Evolutionary conservation across 2,329 filamentous ascomycete genomes (phyloP), one percentile per base, ranked within the genome.

Genomic region (Alternaria sp.): DNA sequence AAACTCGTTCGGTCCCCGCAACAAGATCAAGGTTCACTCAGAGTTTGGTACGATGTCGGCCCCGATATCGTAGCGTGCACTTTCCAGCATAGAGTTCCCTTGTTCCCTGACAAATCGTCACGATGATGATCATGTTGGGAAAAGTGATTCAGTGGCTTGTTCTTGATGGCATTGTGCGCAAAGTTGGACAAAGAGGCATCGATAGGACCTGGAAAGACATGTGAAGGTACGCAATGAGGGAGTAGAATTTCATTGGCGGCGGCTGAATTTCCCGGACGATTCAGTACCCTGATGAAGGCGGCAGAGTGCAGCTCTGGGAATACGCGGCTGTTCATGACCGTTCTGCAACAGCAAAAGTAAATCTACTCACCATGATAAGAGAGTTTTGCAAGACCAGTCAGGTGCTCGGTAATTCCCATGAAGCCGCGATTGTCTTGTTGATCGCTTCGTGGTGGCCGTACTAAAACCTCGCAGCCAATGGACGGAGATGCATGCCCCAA

Each of bases 41-140:
- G 26, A 56, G 54, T 61, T 61, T 58, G 62, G 57, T 57, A 57
- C 56, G 57, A 63, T 53, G n/a, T 59, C 36, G 23, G 44, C 8
- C 32, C 57, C 51, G 59, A 46, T 43, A 23, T 32, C 28, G 46
- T 65, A 65, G 62, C 51, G 62, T 13, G 40, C 21, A 65, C 55
- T 44, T 44, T 62, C 52, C 13, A 40, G 19, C 13, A 25, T 40
- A 52, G 49, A 36, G 19, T 62, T 47, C 45, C n/a, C 10, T 46
- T 30, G 12, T 43, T 26, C 54, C 28, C 46, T 32, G 55, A 55
- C 26, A 23, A 23, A 26, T 28, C 11, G 21, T 30, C 28, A 36
- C 30, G 3, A 52, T 40, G 36, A 40, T 17, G 36, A 40, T 40
- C 15, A 40, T 40, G 36, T 10, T 40, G 36, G 15, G 36, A 9